Base-by-base conservation (phyloP, 352 stramenopile species). In the Phytopythium ostracodes region DNA sequence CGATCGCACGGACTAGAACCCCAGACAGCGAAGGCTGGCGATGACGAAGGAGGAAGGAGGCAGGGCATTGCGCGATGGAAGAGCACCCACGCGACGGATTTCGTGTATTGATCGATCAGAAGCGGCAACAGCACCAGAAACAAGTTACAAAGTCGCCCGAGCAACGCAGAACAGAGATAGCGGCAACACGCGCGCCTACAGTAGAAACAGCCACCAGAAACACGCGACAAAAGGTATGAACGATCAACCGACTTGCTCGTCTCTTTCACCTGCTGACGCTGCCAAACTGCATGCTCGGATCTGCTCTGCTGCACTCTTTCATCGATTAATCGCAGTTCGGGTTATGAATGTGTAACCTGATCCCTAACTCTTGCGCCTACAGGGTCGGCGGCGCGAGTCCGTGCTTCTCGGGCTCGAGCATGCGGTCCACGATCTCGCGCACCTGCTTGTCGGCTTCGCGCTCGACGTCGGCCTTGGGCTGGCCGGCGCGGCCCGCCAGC, bases 391-490 rank as follows among this genome's bases (percentile, higher is more conserved):
- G 76, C 49, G 92, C 81, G 17, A 96, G 67, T n/a, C 78, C 76
- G 72, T 96, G 92, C 63, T 84, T 77, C 22, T 77, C 74, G 8
- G 87, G 87, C 68, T 92, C 82, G 35, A 96, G 75, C 87, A 96
- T 96, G 15, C 81, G 67, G 57, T 90, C 70, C 49, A 96, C 79
- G 60, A 96, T 84, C 63, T 88, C 70, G 51, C 84, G 65, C 12
- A 96, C 87, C 56, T 92, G 87, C 63, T 76, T 76, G 22, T 56
- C 65, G 27, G 93, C 65, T 36, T 85, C 78, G 5, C 62, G 55
- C 11, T 68, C 73, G 14, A 93, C 80, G 31, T 92, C 81, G 25
- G 75, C 73, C 24, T 81, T 84, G 49, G 73, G 77, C 67, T 92
- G 76, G 20, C 85, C 82, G 24, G 87, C 73, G 31, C 77, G 67